Percentiles rank a stretch among this genome's conserved stretches.
Evolutionary conservation across 805 yeast species (phyloP).

Genomic region (Middelhovenomyces tepae): DNA sequence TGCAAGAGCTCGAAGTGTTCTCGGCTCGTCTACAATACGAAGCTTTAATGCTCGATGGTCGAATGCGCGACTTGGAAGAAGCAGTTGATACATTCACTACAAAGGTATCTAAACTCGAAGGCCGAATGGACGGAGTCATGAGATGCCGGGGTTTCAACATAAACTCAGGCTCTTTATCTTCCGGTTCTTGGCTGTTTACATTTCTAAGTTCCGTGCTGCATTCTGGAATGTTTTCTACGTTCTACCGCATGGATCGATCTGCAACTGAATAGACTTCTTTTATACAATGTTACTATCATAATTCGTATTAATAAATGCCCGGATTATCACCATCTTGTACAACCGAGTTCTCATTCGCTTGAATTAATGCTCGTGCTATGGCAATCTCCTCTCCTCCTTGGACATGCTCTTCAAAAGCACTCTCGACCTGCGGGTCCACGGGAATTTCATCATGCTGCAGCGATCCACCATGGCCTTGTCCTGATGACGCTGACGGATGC

Average conservation of each 20-base stretch:
- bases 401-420: conserved; percentile 36
- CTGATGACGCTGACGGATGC: conserved; percentile 14
- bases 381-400: conserved; percentile 47
- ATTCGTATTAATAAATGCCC: too few species aligned
- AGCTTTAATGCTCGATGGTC: conserved; percentile 45
- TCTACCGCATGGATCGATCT: too few species aligned
- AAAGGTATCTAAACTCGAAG: conserved; percentile 31
- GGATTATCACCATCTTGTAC: too few species aligned
- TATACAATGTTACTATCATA: too few species aligned
- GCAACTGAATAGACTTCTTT: too few species aligned
- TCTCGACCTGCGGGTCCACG: conserved; percentile 49
- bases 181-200: too few species aligned
- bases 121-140: conserved; percentile 14
- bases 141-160: too few species aligned
- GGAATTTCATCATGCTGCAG: conserved; percentile 33
- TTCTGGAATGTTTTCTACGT: too few species aligned
- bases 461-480: conserved; percentile 11
- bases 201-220: too few species aligned
- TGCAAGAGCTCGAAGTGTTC: conserved; percentile 19
- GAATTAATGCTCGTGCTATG: conserved; percentile 57
- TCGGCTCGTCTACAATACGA: conserved; percentile 47
- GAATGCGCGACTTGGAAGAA: conserved; percentile 61
- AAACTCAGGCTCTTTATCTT: too few species aligned
- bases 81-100: conserved; percentile 39
- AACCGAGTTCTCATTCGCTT: conserved; percentile 37